Evolutionary conservation across 129 eudicot species (phyloP).

Genomic region (Glebionis coronaria): DNA sequence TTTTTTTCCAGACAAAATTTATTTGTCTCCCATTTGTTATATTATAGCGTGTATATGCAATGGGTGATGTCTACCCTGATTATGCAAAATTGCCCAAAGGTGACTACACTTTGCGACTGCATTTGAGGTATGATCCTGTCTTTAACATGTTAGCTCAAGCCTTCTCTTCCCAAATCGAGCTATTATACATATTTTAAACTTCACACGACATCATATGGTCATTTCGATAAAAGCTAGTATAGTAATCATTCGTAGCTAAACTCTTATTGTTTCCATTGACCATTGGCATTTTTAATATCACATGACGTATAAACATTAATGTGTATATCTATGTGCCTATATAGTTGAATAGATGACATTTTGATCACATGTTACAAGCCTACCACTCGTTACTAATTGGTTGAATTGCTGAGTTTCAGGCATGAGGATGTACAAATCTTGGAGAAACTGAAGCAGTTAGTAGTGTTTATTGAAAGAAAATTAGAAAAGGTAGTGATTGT

Average conservation of each 20-base stretch:
- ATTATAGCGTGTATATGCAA: slow-evolving; percentile 71
- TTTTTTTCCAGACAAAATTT: slow-evolving; percentile 8
- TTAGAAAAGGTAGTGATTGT: slow-evolving; percentile 71
- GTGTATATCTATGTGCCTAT: slow-evolving; percentile 1
- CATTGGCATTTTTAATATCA: too few species aligned
- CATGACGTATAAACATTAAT: neutral
- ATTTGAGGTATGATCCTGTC: slow-evolving; percentile 57
- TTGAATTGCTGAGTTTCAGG: slow-evolving; percentile 47
- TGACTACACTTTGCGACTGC: slow-evolving; percentile 74
- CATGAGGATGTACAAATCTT: slow-evolving; percentile 85
- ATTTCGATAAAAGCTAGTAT: too few species aligned
- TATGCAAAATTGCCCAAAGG: slow-evolving; percentile 87
- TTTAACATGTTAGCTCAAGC: neutral
- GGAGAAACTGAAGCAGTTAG: slow-evolving; percentile 88
- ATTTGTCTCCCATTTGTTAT: slow-evolving; percentile 10
- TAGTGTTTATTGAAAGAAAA: slow-evolving; percentile 82
- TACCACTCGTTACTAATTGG: slow-evolving; percentile 16
- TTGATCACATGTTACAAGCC: slow-evolving; percentile 4
- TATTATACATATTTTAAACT: too few species aligned
- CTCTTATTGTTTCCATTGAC: too few species aligned
- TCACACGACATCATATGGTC: too few species aligned
- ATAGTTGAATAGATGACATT: slow-evolving; percentile 12
- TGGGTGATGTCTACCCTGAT: slow-evolving; percentile 96
- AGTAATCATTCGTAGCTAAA: too few species aligned
- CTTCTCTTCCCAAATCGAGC: too few species aligned